phyloP scores from a whole-genome alignment of 73 alveolate species.

The Urostyla sp. region DNA sequence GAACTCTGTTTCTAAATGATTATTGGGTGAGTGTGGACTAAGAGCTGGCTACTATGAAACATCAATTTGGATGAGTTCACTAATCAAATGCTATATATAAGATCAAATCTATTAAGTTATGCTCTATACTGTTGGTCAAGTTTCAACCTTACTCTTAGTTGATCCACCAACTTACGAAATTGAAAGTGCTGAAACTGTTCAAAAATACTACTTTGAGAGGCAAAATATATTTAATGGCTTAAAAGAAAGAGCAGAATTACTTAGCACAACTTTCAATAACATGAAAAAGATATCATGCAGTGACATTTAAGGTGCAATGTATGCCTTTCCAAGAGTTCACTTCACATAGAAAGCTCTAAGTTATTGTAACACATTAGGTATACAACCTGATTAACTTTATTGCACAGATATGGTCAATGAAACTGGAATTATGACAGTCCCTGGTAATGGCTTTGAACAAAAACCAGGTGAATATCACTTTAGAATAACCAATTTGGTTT shows the following conservation, averaged over 20 bases:
- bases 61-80: constrained; percentile 70
- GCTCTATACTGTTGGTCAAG: constrained; percentile 91
- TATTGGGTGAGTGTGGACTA: constrained; percentile 95
- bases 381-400: constrained; percentile 78
- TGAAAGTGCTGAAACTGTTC: constrained; percentile 68
- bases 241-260: constrained; percentile 74
- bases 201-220: constrained; percentile 67
- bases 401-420: constrained; percentile 76
- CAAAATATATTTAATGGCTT: constrained; percentile 62
- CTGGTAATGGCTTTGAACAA: constrained; percentile 94
- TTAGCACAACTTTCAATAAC: constrained; percentile 67
- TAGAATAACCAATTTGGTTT: constrained; percentile 84
- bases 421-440: constrained; percentile 92
- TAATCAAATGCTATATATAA: constrained; percentile 78
- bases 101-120: constrained; percentile 79
- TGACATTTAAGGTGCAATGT: constrained; percentile 93
- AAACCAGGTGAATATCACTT: constrained; percentile 81
- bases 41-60: constrained; percentile 92
- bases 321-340: constrained; percentile 86
- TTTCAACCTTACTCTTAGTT: constrained; percentile 58
- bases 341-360: constrained; percentile 68
- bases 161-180: constrained; percentile 76
- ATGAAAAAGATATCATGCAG: constrained; percentile 74
- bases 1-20: constrained; percentile 89
- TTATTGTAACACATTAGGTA: constrained; percentile 71